Percentiles rank a stretch among this genome's conserved stretches.
These are phyloP conservation scores for Lentinula lateritia DNA, from an alignment of 768 basidiomycete species.

Conservation along the genomic window DNA sequence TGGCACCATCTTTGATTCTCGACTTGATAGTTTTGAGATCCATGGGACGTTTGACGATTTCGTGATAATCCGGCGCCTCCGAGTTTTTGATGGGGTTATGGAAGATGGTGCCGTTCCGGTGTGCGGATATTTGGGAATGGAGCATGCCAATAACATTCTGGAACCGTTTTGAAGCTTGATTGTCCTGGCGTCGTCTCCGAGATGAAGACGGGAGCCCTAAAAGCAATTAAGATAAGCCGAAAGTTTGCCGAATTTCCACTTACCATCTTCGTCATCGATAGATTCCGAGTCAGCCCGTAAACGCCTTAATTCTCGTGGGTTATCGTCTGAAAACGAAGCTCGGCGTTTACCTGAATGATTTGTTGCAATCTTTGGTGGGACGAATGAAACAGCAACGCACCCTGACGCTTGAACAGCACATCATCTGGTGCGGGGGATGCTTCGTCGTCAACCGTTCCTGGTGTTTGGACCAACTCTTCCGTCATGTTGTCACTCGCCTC, in stretches of 20 bases:
- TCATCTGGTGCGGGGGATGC: constrained; percentile 4
- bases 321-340: constrained; percentile 45
- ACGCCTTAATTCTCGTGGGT: constrained; percentile 36
- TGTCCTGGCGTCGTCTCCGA: constrained; percentile 35
- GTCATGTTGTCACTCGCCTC: background rate
- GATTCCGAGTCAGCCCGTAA: constrained; percentile 62
- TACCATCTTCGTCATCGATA: constrained; percentile 63
- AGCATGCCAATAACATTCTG: constrained; percentile 79
- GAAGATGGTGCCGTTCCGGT: constrained; percentile 86
- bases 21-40: constrained; percentile 90
- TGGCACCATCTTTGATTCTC: constrained; percentile 78
- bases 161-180: constrained; percentile 63
- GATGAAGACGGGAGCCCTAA: constrained; percentile 21
- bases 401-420: background rate
- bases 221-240: background rate
- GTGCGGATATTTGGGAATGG: constrained; percentile 76
- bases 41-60: constrained; percentile 92
- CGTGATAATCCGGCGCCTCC: constrained; percentile 88
- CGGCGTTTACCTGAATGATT: constrained; percentile 55
- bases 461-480: constrained; percentile 2
- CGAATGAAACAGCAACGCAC: background rate
- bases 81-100: constrained; percentile 83
- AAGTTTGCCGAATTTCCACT: background rate
- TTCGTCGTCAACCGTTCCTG: background rate
- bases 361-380: background rate